phyloP scores from a whole-genome alignment of 495 filamentous ascomycete species.

The Hypomontagnella monticulosa region DNA sequence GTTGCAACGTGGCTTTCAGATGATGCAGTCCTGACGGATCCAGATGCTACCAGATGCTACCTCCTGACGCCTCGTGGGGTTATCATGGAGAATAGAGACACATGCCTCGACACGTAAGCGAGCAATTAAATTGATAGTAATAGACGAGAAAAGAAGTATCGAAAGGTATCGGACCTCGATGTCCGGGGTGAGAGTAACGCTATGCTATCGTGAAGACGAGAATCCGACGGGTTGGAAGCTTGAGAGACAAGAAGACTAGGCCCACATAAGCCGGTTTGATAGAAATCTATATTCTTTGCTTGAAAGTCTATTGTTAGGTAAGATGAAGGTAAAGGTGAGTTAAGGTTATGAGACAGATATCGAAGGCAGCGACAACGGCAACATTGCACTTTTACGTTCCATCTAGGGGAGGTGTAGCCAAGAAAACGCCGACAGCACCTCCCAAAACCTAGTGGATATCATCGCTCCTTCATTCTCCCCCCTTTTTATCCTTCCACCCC shows the following conservation, averaged over 20 bases:
- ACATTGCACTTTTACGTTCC: slow-evolving; percentile 32
- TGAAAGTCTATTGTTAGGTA: slow-evolving; percentile 17
- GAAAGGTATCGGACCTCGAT: neutral
- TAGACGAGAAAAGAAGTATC: neutral
- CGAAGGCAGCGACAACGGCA: slow-evolving; percentile 18
- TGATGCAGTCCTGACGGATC: slow-evolving; percentile 2
- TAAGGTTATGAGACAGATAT: no score
- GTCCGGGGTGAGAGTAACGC: neutral
- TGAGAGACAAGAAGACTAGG: neutral
- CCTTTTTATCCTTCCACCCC: slow-evolving; percentile 1
- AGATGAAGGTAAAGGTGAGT: no score
- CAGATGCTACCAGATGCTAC: slow-evolving; percentile 14
- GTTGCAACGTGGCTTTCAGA: slow-evolving; percentile 19
- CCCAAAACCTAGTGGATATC: slow-evolving; percentile 37
- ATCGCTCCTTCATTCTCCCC: slow-evolving; percentile 13
- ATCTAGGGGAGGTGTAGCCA: slow-evolving; percentile 33
- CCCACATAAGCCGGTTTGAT: slow-evolving; percentile 12
- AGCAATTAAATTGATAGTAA: neutral
- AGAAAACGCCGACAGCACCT: slow-evolving; percentile 31
- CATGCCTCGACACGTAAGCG: slow-evolving; percentile 16
- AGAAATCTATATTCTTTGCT: slow-evolving; percentile 8
- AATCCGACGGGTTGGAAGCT: neutral
- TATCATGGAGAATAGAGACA: slow-evolving; percentile 5
- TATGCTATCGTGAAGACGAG: neutral
- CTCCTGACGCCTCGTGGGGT: slow-evolving; percentile 9